phyloP scores from a whole-genome alignment of 192 early-diverging fungal species.

The Pilobolus umbonatus region DNA sequence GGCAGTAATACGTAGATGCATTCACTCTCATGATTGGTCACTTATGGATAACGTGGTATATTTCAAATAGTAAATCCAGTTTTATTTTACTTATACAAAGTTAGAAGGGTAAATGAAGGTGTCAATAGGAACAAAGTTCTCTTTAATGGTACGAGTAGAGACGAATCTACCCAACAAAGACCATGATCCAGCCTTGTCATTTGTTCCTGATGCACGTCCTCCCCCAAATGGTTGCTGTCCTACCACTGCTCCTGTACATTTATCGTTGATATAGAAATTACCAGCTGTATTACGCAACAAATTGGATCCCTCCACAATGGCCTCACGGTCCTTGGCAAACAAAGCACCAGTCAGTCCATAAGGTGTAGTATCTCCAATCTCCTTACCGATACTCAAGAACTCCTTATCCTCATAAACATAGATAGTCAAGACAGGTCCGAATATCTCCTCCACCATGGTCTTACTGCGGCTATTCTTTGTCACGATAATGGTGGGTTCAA shows the following conservation, averaged over 20 bases:
- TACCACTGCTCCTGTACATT: constrained; percentile 95
- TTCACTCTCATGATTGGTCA: too few relatives aligned
- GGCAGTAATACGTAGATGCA: too few relatives aligned
- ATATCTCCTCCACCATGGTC: constrained; percentile 94
- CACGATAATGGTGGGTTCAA: constrained; percentile 87
- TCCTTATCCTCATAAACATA: constrained; percentile 85
- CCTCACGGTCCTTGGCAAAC: constrained; percentile 85
- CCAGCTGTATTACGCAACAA: constrained; percentile 84
- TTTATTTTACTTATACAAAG: too few relatives aligned
- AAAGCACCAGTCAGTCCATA: constrained; percentile 91
- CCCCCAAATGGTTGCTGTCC: constrained; percentile 99
- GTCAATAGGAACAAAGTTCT: constrained; percentile 82
- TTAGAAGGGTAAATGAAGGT: constrained; percentile 89
- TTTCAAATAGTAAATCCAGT: too few relatives aligned
- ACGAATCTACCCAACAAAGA: constrained; percentile 70
- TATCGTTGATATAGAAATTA: constrained; percentile 99
- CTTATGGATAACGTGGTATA: too few relatives aligned
- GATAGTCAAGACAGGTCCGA: constrained; percentile 93
- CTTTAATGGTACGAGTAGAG: constrained; percentile 93
- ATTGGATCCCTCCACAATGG: constrained; percentile 67
- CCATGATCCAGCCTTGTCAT: constrained; percentile 95
- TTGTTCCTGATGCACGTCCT: constrained; percentile 90
- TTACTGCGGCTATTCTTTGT: constrained; percentile 78
- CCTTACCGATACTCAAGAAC: constrained; percentile 67
- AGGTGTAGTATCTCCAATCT: constrained; percentile 70